phyloP scores from a whole-genome alignment of 768 basidiomycete genomes.

The Porphyrellus cyaneotinctus region DNA sequence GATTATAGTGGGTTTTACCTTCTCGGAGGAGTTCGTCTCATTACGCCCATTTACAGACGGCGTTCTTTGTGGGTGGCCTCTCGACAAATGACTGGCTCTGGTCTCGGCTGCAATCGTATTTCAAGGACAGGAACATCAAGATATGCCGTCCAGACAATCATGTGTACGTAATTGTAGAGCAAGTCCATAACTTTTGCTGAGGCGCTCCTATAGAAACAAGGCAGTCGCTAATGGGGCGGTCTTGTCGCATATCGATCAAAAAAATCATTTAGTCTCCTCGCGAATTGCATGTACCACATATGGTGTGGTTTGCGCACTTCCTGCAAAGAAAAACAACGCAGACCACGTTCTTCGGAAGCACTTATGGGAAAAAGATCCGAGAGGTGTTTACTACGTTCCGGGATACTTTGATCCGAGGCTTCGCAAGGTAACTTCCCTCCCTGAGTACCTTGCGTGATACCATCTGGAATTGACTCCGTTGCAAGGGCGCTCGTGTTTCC shows the following conservation, averaged over 20 bases:
- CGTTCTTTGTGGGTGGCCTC: slow-evolving; percentile 14
- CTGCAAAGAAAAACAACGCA: not conserved
- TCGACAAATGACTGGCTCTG: not conserved
- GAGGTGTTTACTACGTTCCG: not conserved
- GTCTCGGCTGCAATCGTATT: slow-evolving; percentile 8
- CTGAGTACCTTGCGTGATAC: not conserved
- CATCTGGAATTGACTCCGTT: not conserved
- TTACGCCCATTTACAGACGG: not conserved
- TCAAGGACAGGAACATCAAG: not conserved
- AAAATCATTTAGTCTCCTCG: not conserved
- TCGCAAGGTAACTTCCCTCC: not conserved
- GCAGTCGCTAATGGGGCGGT: slow-evolving; percentile 10
- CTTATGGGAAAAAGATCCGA: not conserved
- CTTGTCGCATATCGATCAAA: not conserved
- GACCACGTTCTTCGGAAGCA: not conserved
- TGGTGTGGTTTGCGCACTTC: not conserved
- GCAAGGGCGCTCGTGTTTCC: not conserved
- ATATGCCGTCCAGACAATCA: not conserved
- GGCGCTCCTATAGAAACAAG: slow-evolving; percentile 1
- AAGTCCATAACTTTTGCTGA: not conserved
- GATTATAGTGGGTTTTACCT: slow-evolving; percentile 3
- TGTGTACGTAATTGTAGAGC: not conserved
- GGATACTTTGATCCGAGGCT: not conserved
- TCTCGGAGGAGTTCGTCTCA: not conserved
- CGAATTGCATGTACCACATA: not conserved